Evolutionary conservation across 306 rosid genomes (phyloP).

Genomic region (Malus asiatica): DNA sequence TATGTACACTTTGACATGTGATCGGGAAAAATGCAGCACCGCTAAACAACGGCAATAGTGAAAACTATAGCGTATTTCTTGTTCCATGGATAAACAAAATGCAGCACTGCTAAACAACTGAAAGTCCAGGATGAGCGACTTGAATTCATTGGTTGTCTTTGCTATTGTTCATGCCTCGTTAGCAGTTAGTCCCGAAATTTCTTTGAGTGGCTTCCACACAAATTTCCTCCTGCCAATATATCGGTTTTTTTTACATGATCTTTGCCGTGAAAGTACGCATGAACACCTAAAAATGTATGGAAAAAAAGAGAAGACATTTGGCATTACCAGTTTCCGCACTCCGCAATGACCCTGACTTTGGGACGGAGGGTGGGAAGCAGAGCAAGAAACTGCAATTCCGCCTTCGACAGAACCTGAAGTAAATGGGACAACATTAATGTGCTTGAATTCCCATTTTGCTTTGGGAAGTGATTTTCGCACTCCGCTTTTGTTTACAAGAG

Average conservation of each 20-base stretch:
- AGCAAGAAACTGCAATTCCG: conserved; percentile 88
- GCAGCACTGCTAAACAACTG: background rate
- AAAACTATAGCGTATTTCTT: background rate
- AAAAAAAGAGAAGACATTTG: background rate
- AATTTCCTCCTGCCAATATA: conserved; percentile 61
- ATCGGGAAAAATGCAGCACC: background rate
- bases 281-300: too few relatives aligned
- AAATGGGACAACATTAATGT: background rate
- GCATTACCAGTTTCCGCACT: conserved; percentile 86
- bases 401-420: conserved; percentile 73
- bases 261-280: background rate
- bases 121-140: background rate
- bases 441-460: background rate
- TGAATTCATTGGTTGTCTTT: background rate
- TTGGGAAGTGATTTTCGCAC: background rate
- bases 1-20: background rate
- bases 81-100: background rate
- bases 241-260: conserved; percentile 6
- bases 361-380: conserved; percentile 77
- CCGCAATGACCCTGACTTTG: conserved; percentile 87
- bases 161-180: conserved; percentile 14
- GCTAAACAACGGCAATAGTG: background rate
- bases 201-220: conserved; percentile 82
- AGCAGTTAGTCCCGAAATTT: conserved; percentile 59
- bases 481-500: background rate